phyloP scores from a whole-genome alignment of 176 grass and related monocot genomes.

The Alloteropsis semialata region DNA sequence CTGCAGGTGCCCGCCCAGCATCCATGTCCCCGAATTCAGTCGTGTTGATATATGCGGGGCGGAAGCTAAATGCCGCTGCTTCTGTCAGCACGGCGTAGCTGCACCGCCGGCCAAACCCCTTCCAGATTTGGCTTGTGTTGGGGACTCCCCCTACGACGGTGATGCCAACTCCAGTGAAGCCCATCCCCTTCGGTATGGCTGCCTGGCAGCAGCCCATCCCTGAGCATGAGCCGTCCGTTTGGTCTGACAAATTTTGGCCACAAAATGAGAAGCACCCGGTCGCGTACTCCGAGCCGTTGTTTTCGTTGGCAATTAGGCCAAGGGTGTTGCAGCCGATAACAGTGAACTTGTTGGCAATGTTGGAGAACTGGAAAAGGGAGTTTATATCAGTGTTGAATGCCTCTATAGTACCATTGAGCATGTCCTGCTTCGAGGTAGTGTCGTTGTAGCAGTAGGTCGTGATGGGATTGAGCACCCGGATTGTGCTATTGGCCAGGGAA shows the following conservation, averaged over 20 bases:
- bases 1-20: background rate
- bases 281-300: background rate
- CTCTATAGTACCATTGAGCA: background rate
- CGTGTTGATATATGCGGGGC: background rate
- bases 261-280: background rate
- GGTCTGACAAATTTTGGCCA: background rate
- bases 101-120: background rate
- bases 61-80: background rate
- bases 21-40: background rate
- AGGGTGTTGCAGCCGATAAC: background rate
- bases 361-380: background rate
- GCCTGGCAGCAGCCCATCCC: conserved; percentile 1
- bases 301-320: background rate
- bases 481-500: background rate
- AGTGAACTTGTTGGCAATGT: background rate
- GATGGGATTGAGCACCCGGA: background rate
- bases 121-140: background rate
- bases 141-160: accelerated
- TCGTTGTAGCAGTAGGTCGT: background rate
- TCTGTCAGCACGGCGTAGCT: conserved; percentile 8
- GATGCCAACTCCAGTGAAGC: accelerated
- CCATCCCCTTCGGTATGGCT: background rate
- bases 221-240: background rate
- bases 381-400: background rate
- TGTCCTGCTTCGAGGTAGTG: too few species aligned